Percentiles rank a stretch among this genome's conserved stretches.
These are phyloP conservation scores for Curvularia spicifera DNA, from an alignment of 2,329 filamentous ascomycete genomes.

Conservation along the genomic window DNA sequence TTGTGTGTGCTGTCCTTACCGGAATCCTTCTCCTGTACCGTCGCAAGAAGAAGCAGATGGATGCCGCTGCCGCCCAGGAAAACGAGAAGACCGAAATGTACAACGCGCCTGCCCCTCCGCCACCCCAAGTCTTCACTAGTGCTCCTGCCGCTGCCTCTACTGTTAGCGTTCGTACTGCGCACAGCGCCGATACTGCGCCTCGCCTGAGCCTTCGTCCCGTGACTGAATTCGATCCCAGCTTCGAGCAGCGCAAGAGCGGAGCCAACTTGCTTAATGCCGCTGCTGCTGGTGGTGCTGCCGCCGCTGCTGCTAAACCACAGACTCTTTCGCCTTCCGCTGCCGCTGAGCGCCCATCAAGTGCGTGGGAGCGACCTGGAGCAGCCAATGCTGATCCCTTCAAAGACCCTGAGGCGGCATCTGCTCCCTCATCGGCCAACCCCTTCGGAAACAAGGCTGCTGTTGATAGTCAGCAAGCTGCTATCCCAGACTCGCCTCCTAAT, in stretches of 20 bases:
- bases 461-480: conserved; percentile 41
- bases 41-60: conserved; percentile 70
- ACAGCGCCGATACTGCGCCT: conserved; percentile 67
- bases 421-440: conserved; percentile 63
- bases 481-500: conserved; percentile 36
- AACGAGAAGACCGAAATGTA: conserved; percentile 52
- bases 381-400: conserved; percentile 73
- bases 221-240: conserved; percentile 79
- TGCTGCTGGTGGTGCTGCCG: conserved; percentile 37
- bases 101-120: conserved; percentile 37
- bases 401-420: conserved; percentile 42
- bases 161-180: conserved; percentile 52
- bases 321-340: conserved; percentile 27
- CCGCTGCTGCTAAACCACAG: conserved; percentile 28
- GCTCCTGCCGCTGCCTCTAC: conserved; percentile 11
- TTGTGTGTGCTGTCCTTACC: conserved; percentile 69
- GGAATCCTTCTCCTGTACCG: conserved; percentile 75
- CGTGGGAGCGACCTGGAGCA: conserved; percentile 51
- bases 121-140: conserved; percentile 29
- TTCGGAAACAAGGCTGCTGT: conserved; percentile 49
- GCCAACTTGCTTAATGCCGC: conserved; percentile 45
- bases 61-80: conserved; percentile 36
- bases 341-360: conserved; percentile 34
- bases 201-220: conserved; percentile 83
- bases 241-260: conserved; percentile 54